phyloP scores from a whole-genome alignment of 129 eudicot species.

The sunflower (Helianthus annuus) region DNA sequence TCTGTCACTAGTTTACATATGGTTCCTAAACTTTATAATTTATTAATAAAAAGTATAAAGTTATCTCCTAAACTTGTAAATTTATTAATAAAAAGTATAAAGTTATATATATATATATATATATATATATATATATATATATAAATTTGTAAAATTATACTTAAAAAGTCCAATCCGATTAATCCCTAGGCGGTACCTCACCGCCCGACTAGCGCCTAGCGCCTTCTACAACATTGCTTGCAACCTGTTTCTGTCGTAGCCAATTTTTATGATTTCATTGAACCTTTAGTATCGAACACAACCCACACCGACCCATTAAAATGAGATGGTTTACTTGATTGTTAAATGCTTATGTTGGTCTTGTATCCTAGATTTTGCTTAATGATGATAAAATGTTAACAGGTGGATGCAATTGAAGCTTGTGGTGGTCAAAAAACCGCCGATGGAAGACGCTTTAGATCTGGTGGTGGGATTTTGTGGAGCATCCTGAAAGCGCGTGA shows the following conservation, averaged over 20 bases:
- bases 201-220: too few species aligned
- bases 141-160: too few species aligned
- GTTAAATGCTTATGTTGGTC: background rate
- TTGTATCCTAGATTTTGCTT: conserved; percentile 1
- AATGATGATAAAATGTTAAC: conserved; percentile 25
- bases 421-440: conserved; percentile 93
- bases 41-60: too few species aligned
- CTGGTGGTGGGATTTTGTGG: conserved; percentile 86
- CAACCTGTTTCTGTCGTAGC: background rate
- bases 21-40: too few species aligned
- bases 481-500: conserved; percentile 68
- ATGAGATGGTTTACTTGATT: conserved; percentile 5
- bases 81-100: too few species aligned
- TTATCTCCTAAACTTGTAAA: too few species aligned
- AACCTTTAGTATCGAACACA: background rate
- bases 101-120: too few species aligned
- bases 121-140: too few species aligned
- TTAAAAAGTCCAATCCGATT: too few species aligned
- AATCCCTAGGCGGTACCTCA: too few species aligned
- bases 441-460: conserved; percentile 57
- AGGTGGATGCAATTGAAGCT: conserved; percentile 93
- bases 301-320: background rate
- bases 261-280: background rate
- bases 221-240: too few species aligned
- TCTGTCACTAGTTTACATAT: too few species aligned